phyloP scores from a whole-genome alignment of 345 rosid genomes.

The Corchorus olitorius region DNA sequence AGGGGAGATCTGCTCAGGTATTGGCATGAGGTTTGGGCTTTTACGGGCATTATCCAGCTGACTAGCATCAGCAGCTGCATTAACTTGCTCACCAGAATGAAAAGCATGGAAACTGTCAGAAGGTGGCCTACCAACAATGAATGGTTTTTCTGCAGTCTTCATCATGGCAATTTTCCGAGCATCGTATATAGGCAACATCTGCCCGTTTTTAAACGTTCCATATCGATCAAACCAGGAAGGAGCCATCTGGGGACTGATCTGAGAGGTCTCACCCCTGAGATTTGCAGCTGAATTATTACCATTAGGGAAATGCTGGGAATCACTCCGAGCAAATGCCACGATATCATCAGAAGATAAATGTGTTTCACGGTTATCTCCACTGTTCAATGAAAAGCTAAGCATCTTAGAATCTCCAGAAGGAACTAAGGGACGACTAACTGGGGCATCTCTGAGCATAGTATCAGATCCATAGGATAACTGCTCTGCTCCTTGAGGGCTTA shows the following conservation, averaged over 20 bases:
- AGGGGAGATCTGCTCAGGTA: slow-evolving; percentile 40
- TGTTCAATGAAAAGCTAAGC: slow-evolving; percentile 32
- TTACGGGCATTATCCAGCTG: slow-evolving; percentile 34
- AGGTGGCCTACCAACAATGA: slow-evolving; percentile 42
- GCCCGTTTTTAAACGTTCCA: slow-evolving; percentile 71
- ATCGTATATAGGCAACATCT: slow-evolving; percentile 50
- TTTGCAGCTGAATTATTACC: slow-evolving; percentile 40
- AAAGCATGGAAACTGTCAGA: slow-evolving; percentile 42
- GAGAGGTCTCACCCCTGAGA: slow-evolving; percentile 46
- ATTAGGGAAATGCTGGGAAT: slow-evolving; percentile 36
- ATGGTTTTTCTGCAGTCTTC: slow-evolving; percentile 49
- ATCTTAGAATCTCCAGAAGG: slow-evolving; percentile 40
- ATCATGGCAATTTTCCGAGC: slow-evolving; percentile 34
- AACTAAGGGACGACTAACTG: slow-evolving; percentile 24
- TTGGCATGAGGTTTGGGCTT: slow-evolving; percentile 32
- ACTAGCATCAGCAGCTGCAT: slow-evolving; percentile 36
- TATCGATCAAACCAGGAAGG: slow-evolving; percentile 81
- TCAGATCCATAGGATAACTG: slow-evolving; percentile 35
- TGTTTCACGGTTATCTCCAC: slow-evolving; percentile 32
- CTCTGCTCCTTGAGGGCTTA: slow-evolving; percentile 40
- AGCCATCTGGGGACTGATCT: slow-evolving; percentile 71
- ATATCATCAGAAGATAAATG: slow-evolving; percentile 37
- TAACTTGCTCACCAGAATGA: slow-evolving; percentile 38
- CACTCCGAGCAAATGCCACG: slow-evolving; percentile 38
- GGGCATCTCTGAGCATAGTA: slow-evolving; percentile 41